Conservation (phyloP, 2,329 filamentous ascomycete species). For the Aspergillus fructus region DNA sequence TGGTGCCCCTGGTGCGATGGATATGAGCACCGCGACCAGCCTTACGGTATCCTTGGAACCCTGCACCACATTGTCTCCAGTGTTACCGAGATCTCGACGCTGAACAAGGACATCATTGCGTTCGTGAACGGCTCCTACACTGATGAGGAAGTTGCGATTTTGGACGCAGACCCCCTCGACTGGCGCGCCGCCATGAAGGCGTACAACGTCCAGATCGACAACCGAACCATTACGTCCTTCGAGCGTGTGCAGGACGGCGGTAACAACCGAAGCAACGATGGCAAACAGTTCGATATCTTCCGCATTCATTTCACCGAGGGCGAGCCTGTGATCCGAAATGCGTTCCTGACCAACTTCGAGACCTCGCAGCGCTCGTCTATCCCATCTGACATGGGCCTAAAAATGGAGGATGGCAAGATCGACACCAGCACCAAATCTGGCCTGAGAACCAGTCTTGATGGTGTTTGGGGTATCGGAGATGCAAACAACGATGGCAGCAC, state of each 20-base stretch:
- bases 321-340: conserved; percentile 46
- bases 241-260: conserved; percentile 45
- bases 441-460: conserved; percentile 52
- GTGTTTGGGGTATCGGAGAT: conserved; percentile 61
- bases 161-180: conserved; percentile 43
- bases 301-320: conserved; percentile 54
- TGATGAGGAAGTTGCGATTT: conserved; percentile 19
- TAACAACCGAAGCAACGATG: conserved; percentile 25
- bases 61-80: conserved; percentile 47
- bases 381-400: conserved; percentile 50
- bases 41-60: conserved; percentile 54
- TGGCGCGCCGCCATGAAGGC: conserved; percentile 42
- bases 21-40: conserved; percentile 60
- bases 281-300: conserved; percentile 55
- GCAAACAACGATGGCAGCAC: conserved; percentile 60
- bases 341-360: conserved; percentile 54
- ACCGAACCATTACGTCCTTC: conserved; percentile 54
- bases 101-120: conserved; percentile 57
- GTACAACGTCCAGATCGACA: conserved; percentile 56
- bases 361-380: conserved; percentile 51
- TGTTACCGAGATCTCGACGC: conserved; percentile 54
- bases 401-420: conserved; percentile 47
- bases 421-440: conserved; percentile 43
- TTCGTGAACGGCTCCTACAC: conserved; percentile 63
- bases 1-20: conserved; percentile 68